Evolutionary conservation across 192 early-diverging fungal species (phyloP), one percentile per base, ranked within the genome.

Genomic region (Coemansia sp.): DNA sequence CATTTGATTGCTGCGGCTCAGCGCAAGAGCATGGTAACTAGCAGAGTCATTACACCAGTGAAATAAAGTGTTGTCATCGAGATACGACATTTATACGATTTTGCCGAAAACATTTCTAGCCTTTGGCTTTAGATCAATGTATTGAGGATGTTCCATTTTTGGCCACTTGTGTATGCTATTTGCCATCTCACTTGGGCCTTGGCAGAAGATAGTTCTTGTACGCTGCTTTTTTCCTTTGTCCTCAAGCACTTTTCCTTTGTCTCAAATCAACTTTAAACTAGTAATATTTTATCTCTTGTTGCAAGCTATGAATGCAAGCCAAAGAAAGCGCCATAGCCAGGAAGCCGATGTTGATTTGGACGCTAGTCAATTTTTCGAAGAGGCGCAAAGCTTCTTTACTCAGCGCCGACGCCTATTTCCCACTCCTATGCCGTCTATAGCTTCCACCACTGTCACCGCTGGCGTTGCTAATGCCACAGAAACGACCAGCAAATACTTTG

Each of bases 1-100:
- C 83, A 88, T 12, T 63, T 97, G 41, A 42, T 45, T 31, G 17
- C 59, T 60, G 3, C 90, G 43, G 87, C 88, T 0, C 81, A 87
- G 67, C 67, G 69, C 56, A 76, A 73, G 70, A 35, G 7, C 32
- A 35, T 35, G 7, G n/a, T n/a, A n/a, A n/a, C n/a, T n/a, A n/a
- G n/a, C n/a, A n/a, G n/a, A n/a, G n/a, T n/a, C n/a, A n/a, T n/a
- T n/a, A n/a, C n/a, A n/a, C n/a, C n/a, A n/a, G n/a, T n/a, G n/a
- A n/a, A n/a, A n/a, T n/a, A n/a, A n/a, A n/a, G n/a, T n/a, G n/a
- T n/a, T n/a, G n/a, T n/a, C n/a, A n/a, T n/a, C n/a, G n/a, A n/a
- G n/a, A n/a, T 35, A 35, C 32, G 32, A 35, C 32, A 5, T 35
- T 35, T 35, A 35, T n/a, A n/a, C n/a, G n/a, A n/a, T n/a, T n/a